Evolutionary conservation across 176 grass and related monocot species (phyloP).

Genomic region (Typha latifolia): DNA sequence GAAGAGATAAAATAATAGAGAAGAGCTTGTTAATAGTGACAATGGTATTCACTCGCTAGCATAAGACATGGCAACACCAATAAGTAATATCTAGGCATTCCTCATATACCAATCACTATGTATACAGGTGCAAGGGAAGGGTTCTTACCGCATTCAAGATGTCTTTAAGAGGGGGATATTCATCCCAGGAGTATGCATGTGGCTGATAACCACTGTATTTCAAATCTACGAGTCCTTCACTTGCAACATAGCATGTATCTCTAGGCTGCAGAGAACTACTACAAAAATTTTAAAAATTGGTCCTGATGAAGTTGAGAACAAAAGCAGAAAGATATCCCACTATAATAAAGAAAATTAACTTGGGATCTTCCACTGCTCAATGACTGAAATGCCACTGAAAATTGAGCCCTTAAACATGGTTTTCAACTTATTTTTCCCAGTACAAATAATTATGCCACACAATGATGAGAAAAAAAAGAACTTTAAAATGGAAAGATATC

Average conservation of each 20-base stretch:
- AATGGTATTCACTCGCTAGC: too few relatives aligned
- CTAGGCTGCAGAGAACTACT: slow-evolving; percentile 29
- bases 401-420: too few relatives aligned
- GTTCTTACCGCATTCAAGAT: slow-evolving; percentile 50
- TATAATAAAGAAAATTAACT: too few relatives aligned
- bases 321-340: slow-evolving; percentile 1
- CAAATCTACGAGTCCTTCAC: slow-evolving; percentile 49
- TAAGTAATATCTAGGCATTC: too few relatives aligned
- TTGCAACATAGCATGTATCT: slow-evolving; percentile 69
- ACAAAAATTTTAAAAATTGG: neutral
- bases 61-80: too few relatives aligned
- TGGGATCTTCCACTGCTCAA: too few relatives aligned
- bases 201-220: slow-evolving; percentile 69
- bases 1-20: neutral
- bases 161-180: slow-evolving; percentile 72
- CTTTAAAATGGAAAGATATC: too few relatives aligned
- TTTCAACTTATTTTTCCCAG: too few relatives aligned
- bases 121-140: neutral
- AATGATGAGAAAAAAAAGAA: too few relatives aligned
- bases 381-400: too few relatives aligned
- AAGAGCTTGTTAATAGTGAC: neutral
- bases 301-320: neutral
- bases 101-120: neutral
- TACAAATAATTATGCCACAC: too few relatives aligned
- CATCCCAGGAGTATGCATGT: slow-evolving; percentile 64